Conservation (phyloP, 148 eudicot species). For the Arbutus unedo region DNA sequence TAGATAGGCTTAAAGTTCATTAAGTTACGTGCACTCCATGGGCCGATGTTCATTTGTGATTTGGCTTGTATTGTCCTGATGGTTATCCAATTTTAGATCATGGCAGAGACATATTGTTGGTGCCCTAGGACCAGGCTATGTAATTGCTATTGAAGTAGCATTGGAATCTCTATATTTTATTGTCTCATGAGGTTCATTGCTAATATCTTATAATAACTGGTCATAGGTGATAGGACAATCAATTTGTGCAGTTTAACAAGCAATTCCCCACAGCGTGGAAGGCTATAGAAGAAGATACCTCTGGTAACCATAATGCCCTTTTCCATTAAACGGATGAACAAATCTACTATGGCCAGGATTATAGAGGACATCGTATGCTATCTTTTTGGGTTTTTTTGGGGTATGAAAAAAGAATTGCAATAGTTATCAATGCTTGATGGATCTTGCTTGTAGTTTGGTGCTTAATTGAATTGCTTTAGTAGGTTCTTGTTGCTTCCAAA, state of each 20-base stretch:
- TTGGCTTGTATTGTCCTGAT: not conserved
- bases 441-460: not conserved
- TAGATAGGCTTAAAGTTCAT: not conserved
- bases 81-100: not conserved
- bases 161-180: not conserved
- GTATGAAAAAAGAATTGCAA: not conserved
- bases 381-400: not conserved
- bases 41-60: not conserved
- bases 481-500: not conserved
- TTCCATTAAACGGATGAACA: not conserved
- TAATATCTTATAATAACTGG: not conserved
- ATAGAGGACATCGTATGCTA: not conserved
- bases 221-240: not conserved
- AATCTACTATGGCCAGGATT: not conserved
- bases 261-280: not conserved
- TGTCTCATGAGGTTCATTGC: not conserved
- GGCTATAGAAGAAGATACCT: constrained; percentile 1
- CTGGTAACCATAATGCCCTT: not conserved
- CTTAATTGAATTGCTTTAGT: not conserved
- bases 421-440: not conserved
- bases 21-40: not conserved
- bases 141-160: not conserved
- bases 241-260: not conserved
- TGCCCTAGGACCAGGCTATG: not conserved
- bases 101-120: not conserved